phyloP scores from a whole-genome alignment of 2,329 filamentous ascomycete genomes.

The Mariannaea elegans region DNA sequence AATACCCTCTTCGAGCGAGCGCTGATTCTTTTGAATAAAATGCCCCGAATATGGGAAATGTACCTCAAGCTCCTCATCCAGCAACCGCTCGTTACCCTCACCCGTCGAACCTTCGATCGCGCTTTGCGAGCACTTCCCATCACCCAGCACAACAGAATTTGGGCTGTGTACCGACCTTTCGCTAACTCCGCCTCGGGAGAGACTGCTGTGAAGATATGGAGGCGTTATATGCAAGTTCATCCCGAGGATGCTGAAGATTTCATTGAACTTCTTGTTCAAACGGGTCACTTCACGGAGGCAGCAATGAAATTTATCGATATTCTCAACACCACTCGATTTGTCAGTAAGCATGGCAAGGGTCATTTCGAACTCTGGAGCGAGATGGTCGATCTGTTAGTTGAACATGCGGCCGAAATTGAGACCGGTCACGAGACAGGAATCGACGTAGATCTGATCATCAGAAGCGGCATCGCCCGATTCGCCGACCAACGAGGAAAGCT shows the following conservation, averaged over 20 bases:
- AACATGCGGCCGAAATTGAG: conserved; percentile 86
- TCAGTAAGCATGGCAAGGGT: conserved; percentile 92
- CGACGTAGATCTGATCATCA: conserved; percentile 90
- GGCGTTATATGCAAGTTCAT: conserved; percentile 95
- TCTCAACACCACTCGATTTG: conserved; percentile 88
- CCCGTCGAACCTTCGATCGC: conserved; percentile 88
- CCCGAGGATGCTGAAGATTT: conserved; percentile 96
- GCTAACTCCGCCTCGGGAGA: conserved; percentile 89
- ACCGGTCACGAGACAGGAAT: conserved; percentile 83
- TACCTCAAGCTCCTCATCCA: conserved; percentile 90
- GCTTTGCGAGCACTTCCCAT: conserved; percentile 90
- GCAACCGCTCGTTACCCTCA: conserved; percentile 90
- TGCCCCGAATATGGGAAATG: conserved; percentile 98
- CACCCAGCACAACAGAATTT: conserved; percentile 95
- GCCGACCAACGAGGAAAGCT: conserved; percentile 93
- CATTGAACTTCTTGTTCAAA: conserved; percentile 85
- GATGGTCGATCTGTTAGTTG: conserved; percentile 94
- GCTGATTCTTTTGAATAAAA: conserved; percentile 94
- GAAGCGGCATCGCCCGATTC: conserved; percentile 90
- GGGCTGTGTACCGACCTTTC: conserved; percentile 90
- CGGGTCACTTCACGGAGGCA: conserved; percentile 88
- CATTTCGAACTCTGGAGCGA: conserved; percentile 98
- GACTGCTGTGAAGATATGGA: conserved; percentile 93
- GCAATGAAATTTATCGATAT: conserved; percentile 91
- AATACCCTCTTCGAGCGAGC: conserved; percentile 95